These are phyloP conservation scores for Pseudopithomyces maydicus DNA, from an alignment of 2,329 filamentous ascomycete genomes.

Conservation along the genomic window DNA sequence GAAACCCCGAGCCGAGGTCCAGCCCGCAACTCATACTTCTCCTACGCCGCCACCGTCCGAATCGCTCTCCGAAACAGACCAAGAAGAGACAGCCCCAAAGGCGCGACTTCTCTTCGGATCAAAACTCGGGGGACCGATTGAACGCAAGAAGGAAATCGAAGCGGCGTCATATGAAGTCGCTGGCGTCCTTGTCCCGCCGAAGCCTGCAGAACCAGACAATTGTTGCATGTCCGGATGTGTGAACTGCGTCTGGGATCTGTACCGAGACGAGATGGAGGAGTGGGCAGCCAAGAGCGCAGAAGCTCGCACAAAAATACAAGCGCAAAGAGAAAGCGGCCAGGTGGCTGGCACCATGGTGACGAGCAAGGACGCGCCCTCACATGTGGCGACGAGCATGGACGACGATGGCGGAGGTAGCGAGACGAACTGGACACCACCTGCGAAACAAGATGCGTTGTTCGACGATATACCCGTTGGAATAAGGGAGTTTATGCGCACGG, in stretches of 20 bases:
- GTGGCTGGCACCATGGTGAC: conserved; percentile 43
- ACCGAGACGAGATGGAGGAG: conserved; percentile 88
- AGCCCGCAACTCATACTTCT: conserved; percentile 38
- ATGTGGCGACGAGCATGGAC: conserved; percentile 69
- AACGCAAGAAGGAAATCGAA: conserved; percentile 66
- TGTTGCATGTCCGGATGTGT: conserved; percentile 99
- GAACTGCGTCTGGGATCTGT: conserved; percentile 95
- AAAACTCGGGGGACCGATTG: conserved; percentile 73
- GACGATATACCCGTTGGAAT: conserved; percentile 87
- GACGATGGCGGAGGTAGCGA: conserved; percentile 80
- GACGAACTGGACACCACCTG: conserved; percentile 62
- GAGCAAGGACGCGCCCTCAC: conserved; percentile 49
- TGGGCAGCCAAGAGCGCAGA: conserved; percentile 72
- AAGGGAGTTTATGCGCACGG: conserved; percentile 94
- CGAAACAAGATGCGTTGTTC: conserved; percentile 70
- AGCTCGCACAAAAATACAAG: conserved; percentile 62
- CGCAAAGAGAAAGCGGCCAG: conserved; percentile 30
- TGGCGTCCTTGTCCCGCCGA: conserved; percentile 81
- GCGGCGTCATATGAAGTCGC: conserved; percentile 69
- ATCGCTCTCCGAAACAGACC: conserved; percentile 51
- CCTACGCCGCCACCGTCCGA: conserved; percentile 40
- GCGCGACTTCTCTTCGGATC: conserved; percentile 81
- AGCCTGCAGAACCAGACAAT: conserved; percentile 89
- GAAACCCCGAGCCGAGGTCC: conserved; percentile 30
- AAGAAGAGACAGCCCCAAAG: conserved; percentile 61